Percentiles rank a stretch among this genome's conserved stretches.
These are phyloP conservation scores for Xerocomus nothofagi DNA, from an alignment of 1,284 basidiomycete genomes.

Conservation along the genomic window DNA sequence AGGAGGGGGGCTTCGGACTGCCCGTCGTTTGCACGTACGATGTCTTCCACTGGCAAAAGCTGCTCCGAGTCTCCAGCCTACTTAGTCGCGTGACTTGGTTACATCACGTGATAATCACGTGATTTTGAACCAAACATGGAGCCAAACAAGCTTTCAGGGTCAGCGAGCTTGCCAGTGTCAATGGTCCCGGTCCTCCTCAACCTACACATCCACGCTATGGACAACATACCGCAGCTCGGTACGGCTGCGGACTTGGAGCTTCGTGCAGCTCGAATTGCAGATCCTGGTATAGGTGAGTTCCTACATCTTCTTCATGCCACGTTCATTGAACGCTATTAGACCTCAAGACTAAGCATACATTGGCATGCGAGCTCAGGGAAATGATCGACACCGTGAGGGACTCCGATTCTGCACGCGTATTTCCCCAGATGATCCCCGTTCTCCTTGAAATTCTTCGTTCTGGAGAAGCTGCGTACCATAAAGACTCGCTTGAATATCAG, in stretches of 20 bases:
- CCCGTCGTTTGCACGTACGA: too few relatives aligned
- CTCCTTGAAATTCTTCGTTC: conserved; percentile 78
- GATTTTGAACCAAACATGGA: conserved; percentile 29
- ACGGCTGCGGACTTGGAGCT: conserved; percentile 65
- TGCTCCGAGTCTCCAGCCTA: too few relatives aligned
- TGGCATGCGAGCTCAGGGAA: conserved; percentile 83
- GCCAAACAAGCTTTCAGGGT: conserved; percentile 37
- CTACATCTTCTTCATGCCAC: neutral
- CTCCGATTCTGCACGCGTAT: conserved; percentile 72
- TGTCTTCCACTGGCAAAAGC: too few relatives aligned
- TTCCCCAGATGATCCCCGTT: conserved; percentile 76
- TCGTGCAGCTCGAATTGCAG: conserved; percentile 68
- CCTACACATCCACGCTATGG: conserved; percentile 38
- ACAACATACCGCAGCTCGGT: conserved; percentile 44
- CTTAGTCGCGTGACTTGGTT: neutral
- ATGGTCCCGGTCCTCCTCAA: conserved; percentile 3
- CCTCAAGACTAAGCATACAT: conserved; percentile 65
- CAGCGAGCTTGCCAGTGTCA: conserved; percentile 16
- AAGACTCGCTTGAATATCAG: conserved; percentile 81
- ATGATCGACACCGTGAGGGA: conserved; percentile 85
- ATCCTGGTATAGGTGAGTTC: conserved; percentile 63
- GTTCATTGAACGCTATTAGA: conserved; percentile 42
- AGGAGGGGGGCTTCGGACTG: too few relatives aligned
- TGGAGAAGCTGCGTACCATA: conserved; percentile 75
- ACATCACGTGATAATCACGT: conserved; percentile 34